Conservation (phyloP, 345 rosid genomes). For the Capsella bursapastoris region DNA sequence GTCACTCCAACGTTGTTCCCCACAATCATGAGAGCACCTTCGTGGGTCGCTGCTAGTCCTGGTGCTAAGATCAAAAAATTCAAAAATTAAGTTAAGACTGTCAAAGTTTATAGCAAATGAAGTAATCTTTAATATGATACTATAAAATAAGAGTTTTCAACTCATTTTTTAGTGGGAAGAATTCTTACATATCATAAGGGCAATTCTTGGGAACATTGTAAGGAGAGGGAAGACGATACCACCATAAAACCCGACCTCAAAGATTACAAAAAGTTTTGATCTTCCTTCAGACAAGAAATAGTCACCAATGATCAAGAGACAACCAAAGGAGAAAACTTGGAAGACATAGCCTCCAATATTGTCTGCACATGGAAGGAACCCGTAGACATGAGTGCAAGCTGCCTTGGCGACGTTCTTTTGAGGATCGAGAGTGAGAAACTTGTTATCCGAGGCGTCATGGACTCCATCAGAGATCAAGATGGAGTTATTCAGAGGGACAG, state of each 20-base stretch:
- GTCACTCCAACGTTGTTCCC: constrained; percentile 42
- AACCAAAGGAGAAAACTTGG: constrained; percentile 45
- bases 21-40: constrained; percentile 38
- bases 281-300: constrained; percentile 46
- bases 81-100: background rate
- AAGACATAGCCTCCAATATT: constrained; percentile 43
- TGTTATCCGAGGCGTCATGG: constrained; percentile 20
- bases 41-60: constrained; percentile 40
- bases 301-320: constrained; percentile 45
- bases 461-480: constrained; percentile 40
- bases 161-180: background rate
- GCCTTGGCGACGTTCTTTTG: constrained; percentile 34
- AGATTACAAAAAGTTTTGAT: constrained; percentile 41
- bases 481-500: constrained; percentile 25
- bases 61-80: constrained; percentile 32
- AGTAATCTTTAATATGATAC: background rate
- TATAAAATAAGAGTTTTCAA: background rate
- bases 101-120: background rate
- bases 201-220: constrained; percentile 46
- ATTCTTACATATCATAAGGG: constrained; percentile 39
- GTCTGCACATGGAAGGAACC: constrained; percentile 50
- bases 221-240: constrained; percentile 47
- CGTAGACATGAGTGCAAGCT: constrained; percentile 45
- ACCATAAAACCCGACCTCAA: constrained; percentile 46
- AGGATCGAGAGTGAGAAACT: constrained; percentile 36